Percentiles rank a stretch among this genome's conserved stretches.
Conservation (phyloP, 805 yeast species). For the Tetrapisispora namnaoensis region DNA sequence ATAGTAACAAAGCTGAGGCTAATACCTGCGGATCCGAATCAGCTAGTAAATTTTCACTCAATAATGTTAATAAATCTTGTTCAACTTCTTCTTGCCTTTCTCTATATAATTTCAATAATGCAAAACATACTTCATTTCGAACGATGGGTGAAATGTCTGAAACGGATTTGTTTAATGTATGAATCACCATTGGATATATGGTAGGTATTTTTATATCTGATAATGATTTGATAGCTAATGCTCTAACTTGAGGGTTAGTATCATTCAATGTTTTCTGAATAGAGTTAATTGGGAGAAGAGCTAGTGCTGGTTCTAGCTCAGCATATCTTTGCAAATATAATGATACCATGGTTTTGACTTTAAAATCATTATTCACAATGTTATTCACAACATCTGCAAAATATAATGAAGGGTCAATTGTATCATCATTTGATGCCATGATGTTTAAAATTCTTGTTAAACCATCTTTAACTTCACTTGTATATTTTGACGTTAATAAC, state of each 20-base stretch:
- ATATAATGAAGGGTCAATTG: constrained; percentile 34
- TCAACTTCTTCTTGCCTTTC: constrained; percentile 34
- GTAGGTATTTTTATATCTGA: constrained; percentile 78
- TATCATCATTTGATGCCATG: constrained; percentile 33
- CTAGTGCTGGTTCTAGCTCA: constrained; percentile 79
- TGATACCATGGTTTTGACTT: constrained; percentile 67
- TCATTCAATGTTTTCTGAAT: constrained; percentile 77
- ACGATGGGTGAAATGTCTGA: constrained; percentile 71
- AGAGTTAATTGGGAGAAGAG: constrained; percentile 80
- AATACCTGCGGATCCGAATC: constrained; percentile 63
- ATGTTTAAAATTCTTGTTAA: constrained; percentile 45
- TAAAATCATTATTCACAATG: constrained; percentile 55
- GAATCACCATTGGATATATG: constrained; percentile 64
- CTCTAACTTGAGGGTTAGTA: constrained; percentile 54
- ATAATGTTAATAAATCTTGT: constrained; percentile 40
- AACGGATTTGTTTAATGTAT: constrained; percentile 60
- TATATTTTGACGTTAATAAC: constrained; percentile 57
- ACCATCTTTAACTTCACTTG: constrained; percentile 53
- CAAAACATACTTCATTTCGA: constrained; percentile 67
- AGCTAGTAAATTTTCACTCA: constrained; percentile 42
- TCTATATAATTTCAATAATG: constrained; percentile 49
- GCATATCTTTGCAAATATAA: constrained; percentile 67
- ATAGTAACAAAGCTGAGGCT: constrained; percentile 54
- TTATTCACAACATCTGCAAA: constrained; percentile 89
- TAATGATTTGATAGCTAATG: constrained; percentile 67